Percentiles rank a stretch among this genome's conserved stretches.
Conservation (phyloP, 768 basidiomycete genomes). For the Hortiboletus campestris region DNA sequence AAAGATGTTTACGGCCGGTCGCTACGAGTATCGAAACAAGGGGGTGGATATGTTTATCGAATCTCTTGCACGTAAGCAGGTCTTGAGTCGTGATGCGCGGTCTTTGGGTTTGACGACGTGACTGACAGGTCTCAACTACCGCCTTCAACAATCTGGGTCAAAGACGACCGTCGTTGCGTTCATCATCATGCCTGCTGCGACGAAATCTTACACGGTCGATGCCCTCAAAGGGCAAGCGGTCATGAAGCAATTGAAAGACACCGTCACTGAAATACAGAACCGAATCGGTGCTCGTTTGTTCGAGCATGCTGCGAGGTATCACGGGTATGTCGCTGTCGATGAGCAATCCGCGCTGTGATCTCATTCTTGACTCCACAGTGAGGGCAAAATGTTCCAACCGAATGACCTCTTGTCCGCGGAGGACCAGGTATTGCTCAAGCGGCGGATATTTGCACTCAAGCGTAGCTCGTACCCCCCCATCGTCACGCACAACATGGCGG, state of each 20-base stretch:
- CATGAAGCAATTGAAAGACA: conserved; percentile 93
- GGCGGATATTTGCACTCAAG: conserved; percentile 94
- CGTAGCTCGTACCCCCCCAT: conserved; percentile 93
- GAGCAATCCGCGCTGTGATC: background rate
- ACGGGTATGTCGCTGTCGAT: conserved; percentile 57
- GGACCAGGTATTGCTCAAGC: conserved; percentile 92
- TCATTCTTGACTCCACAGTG: conserved; percentile 37
- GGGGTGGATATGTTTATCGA: conserved; percentile 99
- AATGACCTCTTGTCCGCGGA: conserved; percentile 82
- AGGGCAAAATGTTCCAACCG: conserved; percentile 72
- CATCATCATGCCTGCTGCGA: conserved; percentile 97
- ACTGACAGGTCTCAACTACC: conserved; percentile 51
- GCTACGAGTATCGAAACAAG: conserved; percentile 99
- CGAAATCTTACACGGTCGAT: conserved; percentile 96
- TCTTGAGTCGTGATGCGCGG: background rate
- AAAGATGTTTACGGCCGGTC: conserved; percentile 98
- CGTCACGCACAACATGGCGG: conserved; percentile 98
- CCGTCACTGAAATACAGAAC: conserved; percentile 93
- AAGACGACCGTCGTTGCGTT: conserved; percentile 92
- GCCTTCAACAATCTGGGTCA: conserved; percentile 60
- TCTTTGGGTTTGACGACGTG: background rate
- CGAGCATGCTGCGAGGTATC: conserved; percentile 90
- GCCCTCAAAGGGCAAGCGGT: conserved; percentile 97
- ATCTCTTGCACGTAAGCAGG: conserved; percentile 74
- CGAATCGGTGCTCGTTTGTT: conserved; percentile 90